A percentile compares a stretch with the other conserved stretches of the same genome.
Conservation (phyloP, 768 basidiomycete species). For the Lactarius trivialis region DNA sequence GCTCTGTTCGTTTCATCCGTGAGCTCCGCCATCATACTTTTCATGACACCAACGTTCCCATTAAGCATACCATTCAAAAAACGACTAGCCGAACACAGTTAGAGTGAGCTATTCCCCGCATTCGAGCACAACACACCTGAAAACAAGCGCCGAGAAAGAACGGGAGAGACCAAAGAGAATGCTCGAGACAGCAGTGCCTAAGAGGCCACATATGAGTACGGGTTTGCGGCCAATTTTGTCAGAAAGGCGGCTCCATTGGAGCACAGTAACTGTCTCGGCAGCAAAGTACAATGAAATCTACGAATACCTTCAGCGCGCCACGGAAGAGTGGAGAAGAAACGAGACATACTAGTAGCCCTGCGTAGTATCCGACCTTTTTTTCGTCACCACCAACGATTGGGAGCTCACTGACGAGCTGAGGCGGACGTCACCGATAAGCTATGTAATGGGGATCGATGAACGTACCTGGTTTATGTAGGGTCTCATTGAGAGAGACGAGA, state of each 20-base stretch:
- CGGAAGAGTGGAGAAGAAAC: neutral
- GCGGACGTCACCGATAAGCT: neutral
- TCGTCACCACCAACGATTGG: constrained; percentile 40
- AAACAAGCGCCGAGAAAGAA: constrained; percentile 28
- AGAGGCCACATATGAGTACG: constrained; percentile 36
- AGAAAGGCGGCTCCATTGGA: constrained; percentile 45
- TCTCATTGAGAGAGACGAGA: constrained; percentile 41
- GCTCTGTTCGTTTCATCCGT: constrained; percentile 56
- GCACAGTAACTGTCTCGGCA: constrained; percentile 39
- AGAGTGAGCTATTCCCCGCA: constrained; percentile 29
- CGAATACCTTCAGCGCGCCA: neutral
- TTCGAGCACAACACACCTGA: constrained; percentile 25
- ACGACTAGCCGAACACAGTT: constrained; percentile 47
- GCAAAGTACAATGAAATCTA: constrained; percentile 44
- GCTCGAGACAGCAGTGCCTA: constrained; percentile 32
- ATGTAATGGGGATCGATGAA: neutral
- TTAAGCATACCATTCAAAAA: constrained; percentile 3
- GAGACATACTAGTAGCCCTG: constrained; percentile 40
- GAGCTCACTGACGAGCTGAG: constrained; percentile 38
- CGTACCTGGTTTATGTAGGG: constrained; percentile 45
- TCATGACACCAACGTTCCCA: constrained; percentile 10
- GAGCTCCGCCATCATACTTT: constrained; percentile 48
- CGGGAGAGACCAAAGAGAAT: constrained; percentile 34
- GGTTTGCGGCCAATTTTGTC: constrained; percentile 46
- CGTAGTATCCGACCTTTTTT: constrained; percentile 43